phyloP scores from a whole-genome alignment of 208 protist species.

The Blastocrithidia nonstop region DNA sequence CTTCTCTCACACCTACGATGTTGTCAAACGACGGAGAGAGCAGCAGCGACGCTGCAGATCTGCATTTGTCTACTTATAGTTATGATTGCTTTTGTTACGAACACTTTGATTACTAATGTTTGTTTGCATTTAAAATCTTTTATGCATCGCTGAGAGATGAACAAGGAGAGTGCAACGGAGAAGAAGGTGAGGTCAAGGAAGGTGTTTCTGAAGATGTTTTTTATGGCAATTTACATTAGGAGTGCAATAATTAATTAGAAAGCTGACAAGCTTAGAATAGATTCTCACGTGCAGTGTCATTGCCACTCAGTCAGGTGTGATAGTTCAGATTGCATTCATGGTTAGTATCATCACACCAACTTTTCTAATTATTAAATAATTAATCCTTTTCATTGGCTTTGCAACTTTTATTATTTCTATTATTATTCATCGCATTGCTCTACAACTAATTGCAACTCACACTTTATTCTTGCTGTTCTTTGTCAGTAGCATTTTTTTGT shows the following conservation, averaged over 20 bases:
- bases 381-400: too few species aligned
- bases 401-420: not conserved
- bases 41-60: slow-evolving; percentile 6
- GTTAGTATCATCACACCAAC: too few species aligned
- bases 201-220: not conserved
- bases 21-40: slow-evolving; percentile 17
- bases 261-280: too few species aligned
- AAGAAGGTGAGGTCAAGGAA: not conserved
- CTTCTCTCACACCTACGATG: slow-evolving; percentile 73
- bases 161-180: not conserved
- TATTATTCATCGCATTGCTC: not conserved
- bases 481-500: not conserved
- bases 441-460: not conserved
- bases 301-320: too few species aligned
- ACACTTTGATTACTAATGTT: not conserved
- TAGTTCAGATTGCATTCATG: too few species aligned
- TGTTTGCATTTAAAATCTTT: too few species aligned
- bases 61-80: not conserved
- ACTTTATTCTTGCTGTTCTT: not conserved
- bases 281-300: too few species aligned
- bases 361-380: too few species aligned
- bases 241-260: too few species aligned
- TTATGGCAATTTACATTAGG: too few species aligned
- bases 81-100: not conserved
- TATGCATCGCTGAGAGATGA: not conserved